Conservation (phyloP, 148 eudicot species). For the Cornus controversa region DNA sequence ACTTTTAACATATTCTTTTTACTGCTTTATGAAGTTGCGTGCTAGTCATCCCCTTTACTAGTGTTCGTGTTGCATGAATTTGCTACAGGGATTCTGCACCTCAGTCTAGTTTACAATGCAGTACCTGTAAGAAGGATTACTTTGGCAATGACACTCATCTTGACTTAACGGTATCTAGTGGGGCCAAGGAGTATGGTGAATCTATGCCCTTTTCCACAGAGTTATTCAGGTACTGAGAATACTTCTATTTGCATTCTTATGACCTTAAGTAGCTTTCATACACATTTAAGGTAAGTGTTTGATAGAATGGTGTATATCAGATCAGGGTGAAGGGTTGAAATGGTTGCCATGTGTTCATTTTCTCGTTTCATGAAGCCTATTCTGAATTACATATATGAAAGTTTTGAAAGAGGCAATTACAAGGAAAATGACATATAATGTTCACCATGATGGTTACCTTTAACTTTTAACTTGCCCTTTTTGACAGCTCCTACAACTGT, state of each 20-base stretch:
- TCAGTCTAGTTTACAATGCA: conserved; percentile 47
- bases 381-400: neutral
- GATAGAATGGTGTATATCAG: neutral
- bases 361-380: conserved; percentile 3
- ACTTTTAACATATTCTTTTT: neutral
- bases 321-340: neutral
- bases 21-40: conserved; percentile 5
- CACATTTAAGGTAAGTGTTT: conserved; percentile 1
- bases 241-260: neutral
- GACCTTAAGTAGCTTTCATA: neutral
- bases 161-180: conserved; percentile 66
- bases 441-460: neutral
- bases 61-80: conserved; percentile 6
- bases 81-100: conserved; percentile 48
- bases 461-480: neutral
- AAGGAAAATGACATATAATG: neutral
- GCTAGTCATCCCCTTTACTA: neutral
- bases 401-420: neutral
- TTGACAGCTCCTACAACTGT: neutral
- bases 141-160: conserved; percentile 49
- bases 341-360: neutral
- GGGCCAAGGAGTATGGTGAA: conserved; percentile 62
- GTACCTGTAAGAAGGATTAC: conserved; percentile 61
- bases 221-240: conserved; percentile 70
- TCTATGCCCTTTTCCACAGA: conserved; percentile 70